A percentile compares a stretch with the other conserved stretches of the same genome.
phyloP scores from a whole-genome alignment of 805 yeast genomes.

The Nakazawaea ambrosiae region DNA sequence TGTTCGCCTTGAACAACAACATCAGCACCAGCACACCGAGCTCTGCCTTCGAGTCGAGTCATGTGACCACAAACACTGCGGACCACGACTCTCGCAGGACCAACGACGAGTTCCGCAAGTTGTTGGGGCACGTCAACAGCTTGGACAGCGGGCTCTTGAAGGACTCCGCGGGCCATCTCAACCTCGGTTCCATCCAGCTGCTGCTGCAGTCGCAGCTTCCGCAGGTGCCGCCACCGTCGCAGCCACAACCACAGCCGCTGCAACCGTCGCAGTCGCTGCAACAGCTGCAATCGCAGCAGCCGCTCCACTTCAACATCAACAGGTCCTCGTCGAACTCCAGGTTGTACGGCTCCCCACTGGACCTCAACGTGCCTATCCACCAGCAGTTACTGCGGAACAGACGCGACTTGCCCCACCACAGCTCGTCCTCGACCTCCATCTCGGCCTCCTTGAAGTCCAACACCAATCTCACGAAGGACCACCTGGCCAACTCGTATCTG shows the following conservation, averaged over 20 bases:
- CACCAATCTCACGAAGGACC: slow-evolving; percentile 5
- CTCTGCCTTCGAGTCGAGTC: background rate
- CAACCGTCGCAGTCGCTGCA: background rate
- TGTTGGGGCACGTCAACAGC: slow-evolving; percentile 6
- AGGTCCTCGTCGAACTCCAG: background rate
- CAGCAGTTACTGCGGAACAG: slow-evolving; percentile 14
- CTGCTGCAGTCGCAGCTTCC: background rate
- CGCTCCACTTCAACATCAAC: background rate
- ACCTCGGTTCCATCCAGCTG: background rate
- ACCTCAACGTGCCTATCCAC: slow-evolving; percentile 1
- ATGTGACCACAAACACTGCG: no score
- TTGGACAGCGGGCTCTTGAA: slow-evolving; percentile 3
- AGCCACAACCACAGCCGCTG: background rate
- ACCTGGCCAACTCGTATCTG: slow-evolving; percentile 5
- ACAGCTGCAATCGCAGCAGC: background rate
- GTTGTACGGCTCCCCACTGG: background rate
- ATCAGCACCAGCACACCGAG: no score
- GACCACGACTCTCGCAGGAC: slow-evolving; percentile 3
- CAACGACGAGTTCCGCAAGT: slow-evolving; percentile 8
- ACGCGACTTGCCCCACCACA: slow-evolving; percentile 14
- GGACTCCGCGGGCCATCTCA: background rate
- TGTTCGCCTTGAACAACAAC: slow-evolving; percentile 4
- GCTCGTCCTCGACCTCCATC: slow-evolving; percentile 23
- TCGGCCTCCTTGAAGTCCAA: slow-evolving; percentile 15
- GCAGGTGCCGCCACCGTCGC: background rate